Conservation (phyloP, 2,329 filamentous ascomycete genomes). For the Sarocladium kiliense region DNA sequence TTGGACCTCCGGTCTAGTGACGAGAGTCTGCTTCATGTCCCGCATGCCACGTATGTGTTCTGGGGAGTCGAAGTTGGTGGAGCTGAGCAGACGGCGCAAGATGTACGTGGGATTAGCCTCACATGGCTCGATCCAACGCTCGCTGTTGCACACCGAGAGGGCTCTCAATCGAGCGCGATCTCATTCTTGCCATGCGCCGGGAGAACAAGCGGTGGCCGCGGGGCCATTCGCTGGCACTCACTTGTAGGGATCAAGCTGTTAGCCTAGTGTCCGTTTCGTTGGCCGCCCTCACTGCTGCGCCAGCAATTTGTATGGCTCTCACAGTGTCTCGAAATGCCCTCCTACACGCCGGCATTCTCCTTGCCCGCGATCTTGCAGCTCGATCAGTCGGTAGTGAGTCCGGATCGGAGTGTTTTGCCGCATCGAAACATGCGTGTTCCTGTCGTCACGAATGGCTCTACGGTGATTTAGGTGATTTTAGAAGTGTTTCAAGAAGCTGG, state of each 20-base stretch:
- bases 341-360: not conserved
- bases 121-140: not conserved
- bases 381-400: not conserved
- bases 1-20: not conserved
- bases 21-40: constrained; percentile 2
- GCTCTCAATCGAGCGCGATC: not conserved
- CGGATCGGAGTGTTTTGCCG: constrained; percentile 7
- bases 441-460: not conserved
- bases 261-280: not conserved
- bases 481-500: constrained; percentile 6
- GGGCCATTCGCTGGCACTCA: not conserved
- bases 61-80: not conserved
- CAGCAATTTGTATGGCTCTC: not conserved
- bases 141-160: not conserved
- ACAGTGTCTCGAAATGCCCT: not conserved
- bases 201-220: not conserved
- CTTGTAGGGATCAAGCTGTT: constrained; percentile 3
- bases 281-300: not conserved
- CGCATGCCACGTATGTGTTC: constrained; percentile 4
- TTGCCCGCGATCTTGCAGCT: constrained; percentile 4
- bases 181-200: not conserved
- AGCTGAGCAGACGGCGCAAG: not conserved
- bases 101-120: not conserved
- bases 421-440: not conserved
- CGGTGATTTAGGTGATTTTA: constrained; percentile 2